Evolutionary conservation across 2,329 filamentous ascomycete species (phyloP), one percentile per base, ranked within the genome.

Genomic region (Fusarium subtropicale): DNA sequence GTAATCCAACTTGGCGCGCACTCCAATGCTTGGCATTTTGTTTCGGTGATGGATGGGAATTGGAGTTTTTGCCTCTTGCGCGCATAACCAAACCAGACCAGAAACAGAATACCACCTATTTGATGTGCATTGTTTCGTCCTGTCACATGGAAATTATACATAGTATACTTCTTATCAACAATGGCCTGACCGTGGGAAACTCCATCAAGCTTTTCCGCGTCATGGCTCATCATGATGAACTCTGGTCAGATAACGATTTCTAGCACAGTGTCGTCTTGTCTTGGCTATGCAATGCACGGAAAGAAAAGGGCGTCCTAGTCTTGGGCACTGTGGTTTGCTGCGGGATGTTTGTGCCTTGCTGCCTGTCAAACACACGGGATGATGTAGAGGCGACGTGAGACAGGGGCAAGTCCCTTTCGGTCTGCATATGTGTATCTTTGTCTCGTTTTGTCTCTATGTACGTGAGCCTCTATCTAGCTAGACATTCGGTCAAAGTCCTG

Each of bases 341-440:
- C 41, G 47, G 42, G 34, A 53, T 36, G 51, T 48, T 59, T 67
- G 56, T 51, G 56, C 66, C 64, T 71, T 64, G 51, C 51, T 60
- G 46, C 64, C 64, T 70, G 58, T 71, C 67, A 71, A 71, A 57
- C 38, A 52, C 36, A 60, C 54, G 58, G 50, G 59, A 68, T 64
- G 63, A 71, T 70, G 64, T 64, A 64, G 45, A 67, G 18, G 50
- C 58, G 48, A 64, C 60, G 63, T 70, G 59, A 64, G 59, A 68
- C 67, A 69, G 63, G 67, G 63, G 54, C 34, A 20, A 48, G 36
- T 46, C 26, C 30, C 34, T 42, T 22, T 41, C 26, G 18, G 34
- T 41, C 45, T 60, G 58, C 48, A 68, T 46, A 30, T 41, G 24
- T 52, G 52, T 56, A 63, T 48, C 7, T 52, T 22, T 52, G 47